A percentile compares a stretch with the other conserved stretches of the same genome.
phyloP scores from a whole-genome alignment of 2,329 filamentous ascomycete genomes.

The Pseudogymnoascus sp. region DNA sequence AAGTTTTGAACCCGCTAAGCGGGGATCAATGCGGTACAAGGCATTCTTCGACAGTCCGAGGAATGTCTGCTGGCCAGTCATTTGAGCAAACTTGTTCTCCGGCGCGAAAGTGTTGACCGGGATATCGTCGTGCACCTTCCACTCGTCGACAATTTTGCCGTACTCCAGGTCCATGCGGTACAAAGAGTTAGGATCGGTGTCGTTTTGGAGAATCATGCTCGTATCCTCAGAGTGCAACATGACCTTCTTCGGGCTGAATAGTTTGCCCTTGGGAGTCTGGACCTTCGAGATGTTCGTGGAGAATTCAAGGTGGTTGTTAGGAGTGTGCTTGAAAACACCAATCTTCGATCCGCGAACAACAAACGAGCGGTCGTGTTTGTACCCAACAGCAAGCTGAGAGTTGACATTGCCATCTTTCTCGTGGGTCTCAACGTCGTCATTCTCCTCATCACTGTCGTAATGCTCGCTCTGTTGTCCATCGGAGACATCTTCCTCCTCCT shows the following conservation, averaged over 20 bases:
- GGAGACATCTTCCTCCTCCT: slow-evolving; percentile 47
- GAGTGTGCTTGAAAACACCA: slow-evolving; percentile 94
- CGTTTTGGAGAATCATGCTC: slow-evolving; percentile 31
- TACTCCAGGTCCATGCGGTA: slow-evolving; percentile 98
- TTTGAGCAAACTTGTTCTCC: slow-evolving; percentile 96
- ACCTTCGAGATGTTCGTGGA: slow-evolving; percentile 97
- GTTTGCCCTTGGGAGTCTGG: slow-evolving; percentile 74
- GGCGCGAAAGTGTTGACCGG: slow-evolving; percentile 86
- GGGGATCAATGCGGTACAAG: slow-evolving; percentile 87
- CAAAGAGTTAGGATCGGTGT: slow-evolving; percentile 74
- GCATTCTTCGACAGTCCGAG: slow-evolving; percentile 88
- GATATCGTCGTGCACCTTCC: slow-evolving; percentile 97
- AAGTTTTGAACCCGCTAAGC: slow-evolving; percentile 81
- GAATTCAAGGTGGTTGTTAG: slow-evolving; percentile 88
- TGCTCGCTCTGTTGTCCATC: slow-evolving; percentile 64
- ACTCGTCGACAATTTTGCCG: slow-evolving; percentile 96
- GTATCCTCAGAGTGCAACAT: slow-evolving; percentile 32
- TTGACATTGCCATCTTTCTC: slow-evolving; percentile 79
- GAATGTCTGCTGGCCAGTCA: slow-evolving; percentile 92
- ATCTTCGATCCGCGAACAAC: slow-evolving; percentile 97
- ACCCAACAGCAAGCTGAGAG: slow-evolving; percentile 89
- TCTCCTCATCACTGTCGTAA: slow-evolving; percentile 70
- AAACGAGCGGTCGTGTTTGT: slow-evolving; percentile 94
- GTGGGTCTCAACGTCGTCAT: slow-evolving; percentile 62
- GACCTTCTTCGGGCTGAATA: slow-evolving; percentile 78